Percentiles rank a stretch among this genome's conserved stretches.
Evolutionary conservation across 257 asterid species (phyloP).

Genomic region (Pogostemon cablin): DNA sequence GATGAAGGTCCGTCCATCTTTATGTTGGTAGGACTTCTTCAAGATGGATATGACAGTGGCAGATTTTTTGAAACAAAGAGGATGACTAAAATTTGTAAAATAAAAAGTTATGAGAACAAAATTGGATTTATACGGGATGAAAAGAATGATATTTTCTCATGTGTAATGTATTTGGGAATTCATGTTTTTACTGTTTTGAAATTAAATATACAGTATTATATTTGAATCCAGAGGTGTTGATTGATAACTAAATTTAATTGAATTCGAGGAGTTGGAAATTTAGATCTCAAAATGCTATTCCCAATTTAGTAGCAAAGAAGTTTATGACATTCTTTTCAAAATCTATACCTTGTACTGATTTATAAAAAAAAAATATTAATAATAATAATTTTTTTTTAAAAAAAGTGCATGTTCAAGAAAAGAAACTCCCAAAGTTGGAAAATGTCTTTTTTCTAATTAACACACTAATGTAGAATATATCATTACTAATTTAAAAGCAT

Average conservation of each 20-base stretch:
- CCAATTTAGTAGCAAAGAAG: not conserved
- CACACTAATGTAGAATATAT: not conserved
- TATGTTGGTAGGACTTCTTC: too few relatives aligned
- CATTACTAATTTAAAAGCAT: not conserved
- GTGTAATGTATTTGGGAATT: not conserved
- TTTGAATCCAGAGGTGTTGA: not conserved
- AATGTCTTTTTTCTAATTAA: not conserved
- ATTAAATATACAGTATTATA: not conserved
- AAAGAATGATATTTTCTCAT: too few relatives aligned
- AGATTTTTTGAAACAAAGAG: too few relatives aligned
- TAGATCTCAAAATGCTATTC: not conserved
- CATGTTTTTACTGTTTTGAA: not conserved
- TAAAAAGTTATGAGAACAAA: too few relatives aligned
- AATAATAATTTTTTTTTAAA: not conserved
- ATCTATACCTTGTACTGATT: too few relatives aligned
- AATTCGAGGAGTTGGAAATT: not conserved
- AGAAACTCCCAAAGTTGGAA: not conserved
- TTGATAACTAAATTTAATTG: not conserved
- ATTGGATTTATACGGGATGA: too few relatives aligned
- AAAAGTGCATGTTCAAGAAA: not conserved
- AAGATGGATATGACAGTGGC: too few relatives aligned
- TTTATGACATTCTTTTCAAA: too few relatives aligned
- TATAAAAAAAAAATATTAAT: too few relatives aligned
- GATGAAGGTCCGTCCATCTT: too few relatives aligned
- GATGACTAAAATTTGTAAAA: too few relatives aligned